phyloP scores from a whole-genome alignment of 2,329 filamentous ascomycete species.

The Aspergillus intermedius region DNA sequence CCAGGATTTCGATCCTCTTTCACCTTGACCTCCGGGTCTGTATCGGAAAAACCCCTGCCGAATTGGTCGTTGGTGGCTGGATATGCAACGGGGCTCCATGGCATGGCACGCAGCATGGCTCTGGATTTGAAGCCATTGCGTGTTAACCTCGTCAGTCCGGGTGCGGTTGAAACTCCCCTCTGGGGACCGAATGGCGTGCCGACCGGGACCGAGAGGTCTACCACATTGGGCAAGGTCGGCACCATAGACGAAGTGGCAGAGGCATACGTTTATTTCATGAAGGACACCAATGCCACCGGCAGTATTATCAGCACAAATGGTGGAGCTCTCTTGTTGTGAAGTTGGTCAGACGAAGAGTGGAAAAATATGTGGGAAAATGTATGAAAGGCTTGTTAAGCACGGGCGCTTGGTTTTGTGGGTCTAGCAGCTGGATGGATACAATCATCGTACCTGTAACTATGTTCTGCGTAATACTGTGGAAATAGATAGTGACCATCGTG shows the following conservation, averaged over 20 bases:
- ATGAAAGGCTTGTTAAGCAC: too few relatives aligned
- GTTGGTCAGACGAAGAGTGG: too few relatives aligned
- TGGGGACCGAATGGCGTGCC: conserved; percentile 24
- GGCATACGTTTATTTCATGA: conserved; percentile 43
- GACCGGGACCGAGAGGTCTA: conserved; percentile 10
- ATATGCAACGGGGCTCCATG: conserved; percentile 47
- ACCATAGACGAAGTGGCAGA: conserved; percentile 40
- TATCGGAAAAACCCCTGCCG: conserved; percentile 46
- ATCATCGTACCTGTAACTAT: too few relatives aligned
- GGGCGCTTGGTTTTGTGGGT: too few relatives aligned
- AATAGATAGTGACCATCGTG: too few relatives aligned
- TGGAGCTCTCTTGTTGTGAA: conserved; percentile 1
- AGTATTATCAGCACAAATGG: conserved; percentile 39
- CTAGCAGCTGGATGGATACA: too few relatives aligned
- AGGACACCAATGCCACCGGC: conserved; percentile 24
- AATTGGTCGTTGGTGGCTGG: conserved; percentile 47
- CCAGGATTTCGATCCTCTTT: conserved; percentile 42
- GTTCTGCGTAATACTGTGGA: too few relatives aligned
- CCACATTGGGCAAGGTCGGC: conserved; percentile 29
- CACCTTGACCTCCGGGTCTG: conserved; percentile 51
- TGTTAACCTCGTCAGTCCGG: conserved; percentile 57
- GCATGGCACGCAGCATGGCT: conserved; percentile 52
- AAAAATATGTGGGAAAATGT: too few relatives aligned
- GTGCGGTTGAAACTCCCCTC: conserved; percentile 46
- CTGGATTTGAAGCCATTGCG: conserved; percentile 58